These are phyloP conservation scores for Diaporthe ampelina DNA, from an alignment of 2,329 filamentous ascomycete genomes.

Conservation along the genomic window DNA sequence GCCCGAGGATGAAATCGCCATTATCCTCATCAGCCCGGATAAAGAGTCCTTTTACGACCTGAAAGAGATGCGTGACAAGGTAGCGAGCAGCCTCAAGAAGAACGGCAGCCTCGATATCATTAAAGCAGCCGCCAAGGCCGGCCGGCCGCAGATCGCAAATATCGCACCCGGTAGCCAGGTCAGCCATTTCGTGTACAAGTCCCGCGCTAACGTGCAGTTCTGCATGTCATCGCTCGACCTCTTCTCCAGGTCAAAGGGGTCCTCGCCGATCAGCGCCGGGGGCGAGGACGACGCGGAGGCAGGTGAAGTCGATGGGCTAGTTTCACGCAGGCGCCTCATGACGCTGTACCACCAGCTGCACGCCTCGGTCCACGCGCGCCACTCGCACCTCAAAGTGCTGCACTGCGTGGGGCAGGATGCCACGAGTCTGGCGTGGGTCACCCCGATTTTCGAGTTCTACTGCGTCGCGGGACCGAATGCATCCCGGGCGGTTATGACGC, in stretches of 20 bases:
- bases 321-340: constrained; percentile 80
- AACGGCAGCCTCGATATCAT: constrained; percentile 84
- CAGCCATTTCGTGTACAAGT: constrained; percentile 97
- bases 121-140: constrained; percentile 76
- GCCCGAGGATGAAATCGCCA: constrained; percentile 84
- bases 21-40: constrained; percentile 91
- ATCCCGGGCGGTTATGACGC: constrained; percentile 76
- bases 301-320: constrained; percentile 52
- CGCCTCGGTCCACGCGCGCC: constrained; percentile 84
- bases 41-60: constrained; percentile 95
- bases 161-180: constrained; percentile 85
- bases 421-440: constrained; percentile 90
- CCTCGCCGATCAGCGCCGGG: constrained; percentile 39
- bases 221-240: constrained; percentile 87
- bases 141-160: constrained; percentile 79
- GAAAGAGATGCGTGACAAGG: constrained; percentile 77
- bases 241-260: constrained; percentile 62
- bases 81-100: constrained; percentile 78
- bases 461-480: constrained; percentile 87
- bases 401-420: constrained; percentile 82
- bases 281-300: not conserved
- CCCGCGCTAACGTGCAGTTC: constrained; percentile 93
- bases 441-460: constrained; percentile 93
- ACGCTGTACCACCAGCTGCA: constrained; percentile 89
- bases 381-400: constrained; percentile 87